These are phyloP conservation scores for Cladobotryum protrusum DNA, from an alignment of 2,329 filamentous ascomycete species.

Conservation along the genomic window DNA sequence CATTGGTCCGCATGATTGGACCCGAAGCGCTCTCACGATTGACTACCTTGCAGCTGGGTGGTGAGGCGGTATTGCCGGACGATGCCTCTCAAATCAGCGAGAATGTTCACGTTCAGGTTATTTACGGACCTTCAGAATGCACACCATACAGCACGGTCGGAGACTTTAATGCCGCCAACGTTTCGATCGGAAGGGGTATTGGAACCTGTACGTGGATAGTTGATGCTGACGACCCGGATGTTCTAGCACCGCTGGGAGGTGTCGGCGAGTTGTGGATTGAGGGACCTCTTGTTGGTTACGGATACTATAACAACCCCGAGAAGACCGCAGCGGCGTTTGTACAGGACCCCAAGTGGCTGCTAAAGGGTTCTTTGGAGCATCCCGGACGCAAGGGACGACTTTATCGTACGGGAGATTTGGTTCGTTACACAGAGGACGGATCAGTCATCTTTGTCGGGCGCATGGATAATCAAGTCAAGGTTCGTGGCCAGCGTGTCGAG, in stretches of 20 bases:
- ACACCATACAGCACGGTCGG: neutral
- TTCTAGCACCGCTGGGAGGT: neutral
- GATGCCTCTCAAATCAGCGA: too few species aligned
- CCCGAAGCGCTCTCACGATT: too few species aligned
- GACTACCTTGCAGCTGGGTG: too few species aligned
- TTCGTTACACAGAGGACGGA: neutral
- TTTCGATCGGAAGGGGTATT: neutral
- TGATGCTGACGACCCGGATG: neutral
- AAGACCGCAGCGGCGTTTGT: neutral
- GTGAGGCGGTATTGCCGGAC: too few species aligned
- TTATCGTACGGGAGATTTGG: neutral
- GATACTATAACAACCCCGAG: neutral
- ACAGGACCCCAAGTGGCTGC: neutral
- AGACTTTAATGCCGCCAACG: neutral
- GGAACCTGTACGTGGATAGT: neutral
- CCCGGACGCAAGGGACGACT: neutral
- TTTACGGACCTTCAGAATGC: neutral
- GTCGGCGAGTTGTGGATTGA: neutral
- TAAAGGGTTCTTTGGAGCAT: too few species aligned
- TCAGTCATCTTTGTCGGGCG: constrained; percentile 6
- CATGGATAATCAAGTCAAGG: constrained; percentile 50
- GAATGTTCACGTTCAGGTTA: neutral
- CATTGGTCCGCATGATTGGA: too few species aligned
- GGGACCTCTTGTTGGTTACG: neutral
- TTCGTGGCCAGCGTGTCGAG: constrained; percentile 47